Evolutionary conservation across 2,329 filamentous ascomycete species (phyloP).

Genomic region (Phialocephala sp.): DNA sequence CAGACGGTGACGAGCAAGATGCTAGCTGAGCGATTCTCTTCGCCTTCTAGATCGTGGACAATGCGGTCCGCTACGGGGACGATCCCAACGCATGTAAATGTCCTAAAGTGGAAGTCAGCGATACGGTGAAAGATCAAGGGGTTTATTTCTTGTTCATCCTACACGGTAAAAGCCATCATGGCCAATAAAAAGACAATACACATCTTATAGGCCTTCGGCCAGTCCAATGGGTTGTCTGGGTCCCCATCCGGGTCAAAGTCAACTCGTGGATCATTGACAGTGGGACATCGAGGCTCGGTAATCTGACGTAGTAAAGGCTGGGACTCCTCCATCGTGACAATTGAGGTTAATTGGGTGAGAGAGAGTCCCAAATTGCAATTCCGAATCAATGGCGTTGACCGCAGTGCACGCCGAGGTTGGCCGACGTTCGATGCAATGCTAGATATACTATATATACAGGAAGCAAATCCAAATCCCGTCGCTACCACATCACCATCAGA

Average conservation of each 20-base stretch:
- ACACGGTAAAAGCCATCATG: conserved; percentile 63
- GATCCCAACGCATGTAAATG: conserved; percentile 62
- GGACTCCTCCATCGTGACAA: conserved; percentile 29
- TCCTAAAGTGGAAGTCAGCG: conserved; percentile 46
- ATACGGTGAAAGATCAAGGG: background rate
- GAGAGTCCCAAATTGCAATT: background rate
- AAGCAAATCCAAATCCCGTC: no score
- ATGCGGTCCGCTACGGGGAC: conserved; percentile 60
- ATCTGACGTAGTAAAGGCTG: conserved; percentile 30
- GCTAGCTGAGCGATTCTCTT: conserved; percentile 51
- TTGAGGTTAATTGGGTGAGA: background rate
- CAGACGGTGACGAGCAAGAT: conserved; percentile 56
- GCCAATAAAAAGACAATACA: conserved; percentile 57
- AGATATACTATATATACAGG: no score
- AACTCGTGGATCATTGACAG: conserved; percentile 39
- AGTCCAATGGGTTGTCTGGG: conserved; percentile 58
- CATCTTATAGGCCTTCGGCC: conserved; percentile 59
- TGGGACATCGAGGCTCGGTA: background rate
- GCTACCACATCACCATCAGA: no score
- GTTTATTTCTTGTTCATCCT: conserved; percentile 35
- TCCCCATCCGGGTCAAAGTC: conserved; percentile 55
- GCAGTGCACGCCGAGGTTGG: no score
- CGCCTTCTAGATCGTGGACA: conserved; percentile 52
- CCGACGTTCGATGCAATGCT: no score
- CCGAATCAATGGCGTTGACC: no score